phyloP scores from a whole-genome alignment of 2,329 filamentous ascomycete genomes.

The Penicillium sp. region DNA sequence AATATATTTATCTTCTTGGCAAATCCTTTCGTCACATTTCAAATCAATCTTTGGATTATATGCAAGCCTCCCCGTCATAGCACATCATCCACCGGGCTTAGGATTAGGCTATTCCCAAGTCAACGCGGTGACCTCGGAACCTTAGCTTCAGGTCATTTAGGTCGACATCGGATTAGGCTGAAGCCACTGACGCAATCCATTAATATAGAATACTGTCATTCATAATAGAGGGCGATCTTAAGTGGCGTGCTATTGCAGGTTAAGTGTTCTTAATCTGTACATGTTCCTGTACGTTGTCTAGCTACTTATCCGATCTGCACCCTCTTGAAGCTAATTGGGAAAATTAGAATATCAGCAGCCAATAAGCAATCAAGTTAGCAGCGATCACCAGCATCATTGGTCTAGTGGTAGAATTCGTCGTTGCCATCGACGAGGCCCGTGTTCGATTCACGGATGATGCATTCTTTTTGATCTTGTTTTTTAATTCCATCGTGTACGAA shows the following conservation, averaged over 20 bases:
- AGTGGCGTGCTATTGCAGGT: background rate
- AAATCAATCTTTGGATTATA: background rate
- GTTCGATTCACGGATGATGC: constrained; percentile 47
- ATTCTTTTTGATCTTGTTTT: constrained; percentile 19
- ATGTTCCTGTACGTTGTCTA: background rate
- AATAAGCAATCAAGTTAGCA: no score
- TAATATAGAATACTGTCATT: background rate
- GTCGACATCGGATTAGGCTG: background rate
- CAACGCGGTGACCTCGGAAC: background rate
- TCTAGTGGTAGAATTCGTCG: constrained; percentile 40
- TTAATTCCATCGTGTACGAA: no score
- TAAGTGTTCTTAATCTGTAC: background rate
- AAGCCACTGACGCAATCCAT: background rate
- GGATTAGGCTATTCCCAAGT: background rate
- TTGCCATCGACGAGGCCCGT: constrained; percentile 44
- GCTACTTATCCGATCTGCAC: no score
- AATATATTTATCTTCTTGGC: background rate
- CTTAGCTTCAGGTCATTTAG: background rate
- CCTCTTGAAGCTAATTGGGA: no score
- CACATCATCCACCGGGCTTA: no score
- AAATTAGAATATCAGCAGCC: no score
- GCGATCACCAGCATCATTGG: constrained; percentile 33
- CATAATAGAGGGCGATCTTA: background rate
- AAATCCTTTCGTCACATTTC: background rate
- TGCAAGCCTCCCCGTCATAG: background rate